Conservation (phyloP, 352 stramenopile genomes). For the Pythium utonaiense region DNA sequence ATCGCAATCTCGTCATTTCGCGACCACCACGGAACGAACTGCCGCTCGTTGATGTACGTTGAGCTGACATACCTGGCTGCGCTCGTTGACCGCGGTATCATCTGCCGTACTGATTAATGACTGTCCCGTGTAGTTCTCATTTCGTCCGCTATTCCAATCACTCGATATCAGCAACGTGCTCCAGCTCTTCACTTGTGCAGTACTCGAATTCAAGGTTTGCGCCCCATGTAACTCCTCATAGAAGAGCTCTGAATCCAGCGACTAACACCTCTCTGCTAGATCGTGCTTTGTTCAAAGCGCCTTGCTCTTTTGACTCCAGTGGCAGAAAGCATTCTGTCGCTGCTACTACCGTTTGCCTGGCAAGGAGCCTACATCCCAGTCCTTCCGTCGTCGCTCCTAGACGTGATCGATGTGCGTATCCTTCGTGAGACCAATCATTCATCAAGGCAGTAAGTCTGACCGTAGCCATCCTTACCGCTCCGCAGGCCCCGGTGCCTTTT, state of each 20-base stretch:
- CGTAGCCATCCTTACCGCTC: not conserved
- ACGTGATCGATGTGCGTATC: constrained; percentile 89
- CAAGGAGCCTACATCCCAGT: constrained; percentile 94
- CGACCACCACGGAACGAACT: constrained; percentile 90
- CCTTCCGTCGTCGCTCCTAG: constrained; percentile 87
- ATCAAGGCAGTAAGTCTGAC: not conserved
- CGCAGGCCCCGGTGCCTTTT: constrained; percentile 91
- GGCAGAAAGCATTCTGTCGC: constrained; percentile 87
- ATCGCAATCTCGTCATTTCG: constrained; percentile 84
- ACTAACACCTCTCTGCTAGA: constrained; percentile 27
- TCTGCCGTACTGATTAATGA: not conserved
- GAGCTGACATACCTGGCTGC: no score
- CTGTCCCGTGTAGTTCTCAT: constrained; percentile 75
- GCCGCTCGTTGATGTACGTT: constrained; percentile 84
- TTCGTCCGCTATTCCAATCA: constrained; percentile 90
- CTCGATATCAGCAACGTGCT: constrained; percentile 92
- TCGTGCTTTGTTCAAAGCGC: constrained; percentile 91
- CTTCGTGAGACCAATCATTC: not conserved
- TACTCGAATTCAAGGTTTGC: constrained; percentile 85
- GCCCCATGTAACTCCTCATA: not conserved
- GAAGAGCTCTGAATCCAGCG: not conserved
- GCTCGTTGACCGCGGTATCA: no score
- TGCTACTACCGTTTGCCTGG: constrained; percentile 94
- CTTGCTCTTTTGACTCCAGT: constrained; percentile 88
- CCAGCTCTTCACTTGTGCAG: constrained; percentile 85